A percentile compares a stretch with the other conserved stretches of the same genome.
Evolutionary conservation across 371 early-diverging fungal genomes (phyloP).

Genomic region (Mucor mucedo): DNA sequence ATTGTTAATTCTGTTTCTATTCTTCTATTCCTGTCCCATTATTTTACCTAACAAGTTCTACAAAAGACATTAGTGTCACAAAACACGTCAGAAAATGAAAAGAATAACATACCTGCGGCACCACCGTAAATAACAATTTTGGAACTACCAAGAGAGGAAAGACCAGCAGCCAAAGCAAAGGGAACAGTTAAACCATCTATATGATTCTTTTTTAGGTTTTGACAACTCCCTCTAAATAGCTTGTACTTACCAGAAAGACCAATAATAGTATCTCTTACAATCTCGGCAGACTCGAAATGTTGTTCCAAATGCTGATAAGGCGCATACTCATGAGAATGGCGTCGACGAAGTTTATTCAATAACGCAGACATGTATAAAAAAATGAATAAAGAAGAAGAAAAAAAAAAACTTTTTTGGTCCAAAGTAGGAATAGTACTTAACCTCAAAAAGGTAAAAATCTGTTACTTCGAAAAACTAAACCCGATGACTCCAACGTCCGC

Average conservation of each 20-base stretch:
- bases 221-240: background rate
- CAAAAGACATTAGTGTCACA: background rate
- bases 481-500: background rate
- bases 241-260: slow-evolving; percentile 60
- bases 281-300: slow-evolving; percentile 72
- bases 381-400: slow-evolving; percentile 15
- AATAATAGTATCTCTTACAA: slow-evolving; percentile 71
- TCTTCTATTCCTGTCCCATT: background rate
- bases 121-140: slow-evolving; percentile 73
- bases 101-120: slow-evolving; percentile 55
- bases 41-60: slow-evolving; percentile 52
- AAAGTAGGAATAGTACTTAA: background rate
- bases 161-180: slow-evolving; percentile 79
- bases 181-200: slow-evolving; percentile 79
- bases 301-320: slow-evolving; percentile 59
- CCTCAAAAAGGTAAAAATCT: background rate
- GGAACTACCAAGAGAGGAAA: slow-evolving; percentile 64
- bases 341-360: slow-evolving; percentile 41
- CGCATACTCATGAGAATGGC: slow-evolving; percentile 43
- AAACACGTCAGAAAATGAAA: background rate
- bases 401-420: slow-evolving; percentile 4
- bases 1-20: background rate
- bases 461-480: background rate
- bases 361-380: slow-evolving; percentile 35
- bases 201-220: background rate